Evolutionary conservation across 108 stramenopile species (phyloP).

Genomic region (Cyclotella baltica): DNA sequence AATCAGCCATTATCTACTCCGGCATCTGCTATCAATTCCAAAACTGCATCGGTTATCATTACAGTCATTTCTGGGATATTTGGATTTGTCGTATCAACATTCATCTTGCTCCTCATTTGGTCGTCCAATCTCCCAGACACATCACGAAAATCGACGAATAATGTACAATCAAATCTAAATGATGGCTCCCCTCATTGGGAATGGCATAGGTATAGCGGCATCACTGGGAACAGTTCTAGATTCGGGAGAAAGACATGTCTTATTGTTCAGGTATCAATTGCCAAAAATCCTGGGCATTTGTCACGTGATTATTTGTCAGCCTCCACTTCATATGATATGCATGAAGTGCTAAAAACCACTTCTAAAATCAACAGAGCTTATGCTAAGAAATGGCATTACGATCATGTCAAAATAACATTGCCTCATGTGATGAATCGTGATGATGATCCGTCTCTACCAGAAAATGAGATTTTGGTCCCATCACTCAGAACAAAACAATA

Average conservation of each 20-base stretch:
- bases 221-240: not conserved
- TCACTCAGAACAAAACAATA: not conserved
- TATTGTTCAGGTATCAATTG: slow-evolving; percentile 7
- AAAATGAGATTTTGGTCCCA: not conserved
- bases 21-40: not conserved
- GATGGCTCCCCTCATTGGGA: slow-evolving; percentile 6
- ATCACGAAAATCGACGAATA: not conserved
- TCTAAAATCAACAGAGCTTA: slow-evolving; percentile 13
- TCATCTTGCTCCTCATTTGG: not conserved
- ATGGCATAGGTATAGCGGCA: slow-evolving; percentile 14
- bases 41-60: not conserved
- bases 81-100: slow-evolving; percentile 8
- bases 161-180: not conserved
- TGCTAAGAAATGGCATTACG: slow-evolving; percentile 8
- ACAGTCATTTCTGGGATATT: slow-evolving; percentile 1
- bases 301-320: not conserved
- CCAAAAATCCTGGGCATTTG: not conserved
- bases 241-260: not conserved
- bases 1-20: not conserved
- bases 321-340: not conserved
- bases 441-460: not conserved
- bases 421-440: not conserved
- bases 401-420: slow-evolving; percentile 9
- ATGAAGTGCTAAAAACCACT: not conserved
- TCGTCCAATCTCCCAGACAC: not conserved